Evolutionary conservation across 768 basidiomycete genomes (phyloP).

Genomic region (Leccinum subgranulosum): DNA sequence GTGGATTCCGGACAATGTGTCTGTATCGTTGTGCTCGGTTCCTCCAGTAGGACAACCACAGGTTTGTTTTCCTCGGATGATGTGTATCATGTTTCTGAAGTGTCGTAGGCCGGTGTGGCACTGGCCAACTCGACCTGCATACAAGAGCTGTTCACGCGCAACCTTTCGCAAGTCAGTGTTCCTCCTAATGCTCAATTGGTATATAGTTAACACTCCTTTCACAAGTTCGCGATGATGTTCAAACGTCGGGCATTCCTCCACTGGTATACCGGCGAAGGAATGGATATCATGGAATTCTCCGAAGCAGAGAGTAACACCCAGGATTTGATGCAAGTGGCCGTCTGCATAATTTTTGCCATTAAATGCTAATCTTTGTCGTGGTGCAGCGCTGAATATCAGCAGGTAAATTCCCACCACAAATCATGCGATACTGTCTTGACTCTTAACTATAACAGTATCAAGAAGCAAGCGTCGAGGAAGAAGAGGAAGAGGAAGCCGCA

Average conservation of each 20-base stretch:
- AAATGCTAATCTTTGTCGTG: slow-evolving; percentile 1
- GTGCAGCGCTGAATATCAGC: slow-evolving; percentile 85
- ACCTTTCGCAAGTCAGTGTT: slow-evolving; percentile 49
- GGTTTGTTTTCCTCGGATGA: slow-evolving; percentile 34
- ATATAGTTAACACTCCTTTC: not conserved
- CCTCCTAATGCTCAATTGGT: not conserved
- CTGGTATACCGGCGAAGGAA: slow-evolving; percentile 90
- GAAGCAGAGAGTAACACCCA: slow-evolving; percentile 83
- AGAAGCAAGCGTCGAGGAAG: slow-evolving; percentile 48
- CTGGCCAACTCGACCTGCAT: slow-evolving; percentile 79
- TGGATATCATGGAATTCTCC: slow-evolving; percentile 81
- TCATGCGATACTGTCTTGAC: not conserved
- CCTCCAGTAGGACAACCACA: slow-evolving; percentile 78
- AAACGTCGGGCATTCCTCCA: slow-evolving; percentile 84
- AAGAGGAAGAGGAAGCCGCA: slow-evolving; percentile 30
- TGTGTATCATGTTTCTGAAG: slow-evolving; percentile 8
- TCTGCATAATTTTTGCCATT: slow-evolving; percentile 1
- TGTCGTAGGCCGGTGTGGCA: slow-evolving; percentile 58
- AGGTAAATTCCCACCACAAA: slow-evolving; percentile 39
- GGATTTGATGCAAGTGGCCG: slow-evolving; percentile 70
- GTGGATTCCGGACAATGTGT: slow-evolving; percentile 92
- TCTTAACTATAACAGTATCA: slow-evolving; percentile 45
- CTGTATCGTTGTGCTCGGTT: slow-evolving; percentile 76
- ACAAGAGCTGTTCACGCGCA: slow-evolving; percentile 83
- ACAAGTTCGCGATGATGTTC: slow-evolving; percentile 76